phyloP scores from a whole-genome alignment of 495 filamentous ascomycete species.

The Tuber aestivum region DNA sequence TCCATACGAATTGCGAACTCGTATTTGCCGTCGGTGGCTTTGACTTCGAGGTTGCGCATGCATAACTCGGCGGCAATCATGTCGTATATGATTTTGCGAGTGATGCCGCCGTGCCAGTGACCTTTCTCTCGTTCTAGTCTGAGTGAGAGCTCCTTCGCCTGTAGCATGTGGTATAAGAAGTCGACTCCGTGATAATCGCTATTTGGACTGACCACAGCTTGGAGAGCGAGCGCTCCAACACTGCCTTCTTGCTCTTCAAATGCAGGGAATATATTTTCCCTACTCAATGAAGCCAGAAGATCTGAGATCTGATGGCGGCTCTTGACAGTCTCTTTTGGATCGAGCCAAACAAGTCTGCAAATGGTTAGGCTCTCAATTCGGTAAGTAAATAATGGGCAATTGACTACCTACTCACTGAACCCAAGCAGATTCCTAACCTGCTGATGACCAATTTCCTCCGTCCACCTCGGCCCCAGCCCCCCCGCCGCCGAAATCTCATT shows the following conservation, averaged over 20 bases:
- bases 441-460: slow-evolving; percentile 1
- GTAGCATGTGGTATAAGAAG: not conserved
- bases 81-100: not conserved
- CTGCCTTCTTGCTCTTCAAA: not conserved
- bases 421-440: not conserved
- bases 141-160: not conserved
- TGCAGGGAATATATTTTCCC: not conserved
- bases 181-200: not conserved
- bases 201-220: not conserved
- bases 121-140: not conserved
- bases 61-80: not conserved
- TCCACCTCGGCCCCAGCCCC: not conserved
- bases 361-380: not conserved
- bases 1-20: not conserved
- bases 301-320: not conserved
- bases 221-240: not conserved
- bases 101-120: not conserved
- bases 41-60: not conserved
- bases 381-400: not conserved
- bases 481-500: not conserved
- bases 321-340: not conserved
- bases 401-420: not conserved
- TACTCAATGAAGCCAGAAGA: not conserved
- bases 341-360: not conserved
- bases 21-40: not conserved